Evolutionary conservation across 768 basidiomycete species (phyloP).

Genomic region (Pleurotus salmoneostramineus): DNA sequence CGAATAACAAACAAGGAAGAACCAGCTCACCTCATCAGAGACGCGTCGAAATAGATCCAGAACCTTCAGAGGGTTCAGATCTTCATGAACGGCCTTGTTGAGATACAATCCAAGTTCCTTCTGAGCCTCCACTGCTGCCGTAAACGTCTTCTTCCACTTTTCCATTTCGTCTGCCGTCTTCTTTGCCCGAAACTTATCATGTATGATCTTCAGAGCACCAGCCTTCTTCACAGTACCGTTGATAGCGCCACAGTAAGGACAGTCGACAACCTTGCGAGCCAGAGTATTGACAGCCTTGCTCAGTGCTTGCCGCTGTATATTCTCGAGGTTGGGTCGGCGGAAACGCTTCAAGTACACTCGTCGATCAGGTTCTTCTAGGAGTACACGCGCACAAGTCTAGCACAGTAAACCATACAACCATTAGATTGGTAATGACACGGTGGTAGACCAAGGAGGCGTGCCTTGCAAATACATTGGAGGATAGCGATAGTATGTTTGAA

Average conservation of each 20-base stretch:
- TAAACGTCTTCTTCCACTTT: slow-evolving; percentile 80
- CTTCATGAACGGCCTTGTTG: slow-evolving; percentile 86
- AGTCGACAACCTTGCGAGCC: slow-evolving; percentile 89
- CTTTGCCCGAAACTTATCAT: slow-evolving; percentile 95
- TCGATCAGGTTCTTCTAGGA: slow-evolving; percentile 85
- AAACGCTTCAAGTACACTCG: slow-evolving; percentile 86
- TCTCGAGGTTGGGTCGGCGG: slow-evolving; percentile 86
- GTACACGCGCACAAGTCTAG: slow-evolving; percentile 87
- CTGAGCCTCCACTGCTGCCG: slow-evolving; percentile 77
- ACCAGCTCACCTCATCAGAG: slow-evolving; percentile 71
- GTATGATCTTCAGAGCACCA: slow-evolving; percentile 92
- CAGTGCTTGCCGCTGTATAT: slow-evolving; percentile 79
- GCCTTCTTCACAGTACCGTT: slow-evolving; percentile 97
- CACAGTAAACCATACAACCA: slow-evolving; percentile 2
- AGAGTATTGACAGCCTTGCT: slow-evolving; percentile 81
- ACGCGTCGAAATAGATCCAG: slow-evolving; percentile 90
- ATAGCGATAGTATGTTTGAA: slow-evolving; percentile 94
- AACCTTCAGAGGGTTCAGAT: slow-evolving; percentile 91
- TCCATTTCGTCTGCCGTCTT: slow-evolving; percentile 89
- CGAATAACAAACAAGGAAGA: neutral
- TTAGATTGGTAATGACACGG: neutral
- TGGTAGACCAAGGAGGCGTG: slow-evolving; percentile 25
- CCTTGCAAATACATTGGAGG: slow-evolving; percentile 97
- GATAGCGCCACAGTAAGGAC: slow-evolving; percentile 88
- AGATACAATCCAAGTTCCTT: slow-evolving; percentile 84